phyloP scores from a whole-genome alignment of 2,329 filamentous ascomycete genomes.

The Pseudogymnoascus sp. region DNA sequence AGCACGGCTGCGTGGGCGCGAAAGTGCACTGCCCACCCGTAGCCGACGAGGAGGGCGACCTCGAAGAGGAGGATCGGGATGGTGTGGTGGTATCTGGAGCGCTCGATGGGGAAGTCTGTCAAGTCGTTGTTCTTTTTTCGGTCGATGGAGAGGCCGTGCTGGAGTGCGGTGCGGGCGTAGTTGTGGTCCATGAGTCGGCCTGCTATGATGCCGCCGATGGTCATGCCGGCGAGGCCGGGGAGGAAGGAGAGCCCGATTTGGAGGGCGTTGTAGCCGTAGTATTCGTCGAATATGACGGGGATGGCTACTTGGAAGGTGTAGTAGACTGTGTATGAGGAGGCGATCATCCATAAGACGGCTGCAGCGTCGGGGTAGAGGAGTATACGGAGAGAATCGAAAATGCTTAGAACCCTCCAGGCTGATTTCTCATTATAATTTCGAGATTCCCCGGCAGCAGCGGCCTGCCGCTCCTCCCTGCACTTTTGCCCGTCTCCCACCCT shows the following conservation, averaged over 20 bases:
- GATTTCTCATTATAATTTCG: background rate
- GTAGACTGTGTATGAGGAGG: background rate
- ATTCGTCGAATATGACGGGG: background rate
- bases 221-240: slow-evolving; percentile 32
- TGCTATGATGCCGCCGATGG: slow-evolving; percentile 27
- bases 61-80: slow-evolving; percentile 14
- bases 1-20: background rate
- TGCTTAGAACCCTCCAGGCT: background rate
- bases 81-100: slow-evolving; percentile 18
- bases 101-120: slow-evolving; percentile 27
- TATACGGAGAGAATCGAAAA: background rate
- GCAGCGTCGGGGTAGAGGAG: background rate
- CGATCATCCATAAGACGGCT: background rate
- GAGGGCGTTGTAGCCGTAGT: slow-evolving; percentile 29
- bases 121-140: slow-evolving; percentile 40
- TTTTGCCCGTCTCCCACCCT: background rate
- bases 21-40: slow-evolving; percentile 23
- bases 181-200: slow-evolving; percentile 47
- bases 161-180: slow-evolving; percentile 40
- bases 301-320: background rate
- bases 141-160: slow-evolving; percentile 35
- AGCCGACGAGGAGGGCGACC: slow-evolving; percentile 17
- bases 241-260: slow-evolving; percentile 36
- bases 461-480: background rate
- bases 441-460: background rate